phyloP scores from a whole-genome alignment of 148 eudicot species.

The Camellia granthamiana region DNA sequence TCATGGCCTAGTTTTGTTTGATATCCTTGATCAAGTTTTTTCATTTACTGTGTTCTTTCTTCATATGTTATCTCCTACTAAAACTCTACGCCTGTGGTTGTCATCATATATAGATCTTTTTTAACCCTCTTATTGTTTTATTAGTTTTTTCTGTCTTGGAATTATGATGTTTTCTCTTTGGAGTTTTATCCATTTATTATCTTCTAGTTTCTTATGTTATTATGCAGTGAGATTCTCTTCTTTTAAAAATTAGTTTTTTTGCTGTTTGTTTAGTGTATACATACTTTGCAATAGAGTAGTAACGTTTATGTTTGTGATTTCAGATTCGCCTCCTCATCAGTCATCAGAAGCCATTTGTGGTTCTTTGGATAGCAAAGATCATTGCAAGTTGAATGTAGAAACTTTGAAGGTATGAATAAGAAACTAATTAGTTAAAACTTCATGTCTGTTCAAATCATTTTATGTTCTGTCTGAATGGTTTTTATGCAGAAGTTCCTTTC shows the following conservation, averaged over 20 bases:
- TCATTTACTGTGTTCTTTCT: not conserved
- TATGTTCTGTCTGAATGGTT: not conserved
- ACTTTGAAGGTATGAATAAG: conserved; percentile 34
- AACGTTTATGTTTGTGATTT: not conserved
- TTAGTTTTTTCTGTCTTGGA: not conserved
- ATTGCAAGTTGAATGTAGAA: conserved; percentile 22
- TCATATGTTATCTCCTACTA: not conserved
- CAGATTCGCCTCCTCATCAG: conserved; percentile 29
- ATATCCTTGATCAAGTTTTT: not conserved
- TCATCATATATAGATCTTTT: not conserved
- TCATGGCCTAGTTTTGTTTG: conserved; percentile 11
- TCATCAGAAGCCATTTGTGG: conserved; percentile 30
- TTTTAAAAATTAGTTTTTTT: not conserved
- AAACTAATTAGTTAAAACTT: not conserved
- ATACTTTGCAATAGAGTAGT: not conserved
- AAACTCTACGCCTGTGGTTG: not conserved
- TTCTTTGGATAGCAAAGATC: conserved; percentile 20
- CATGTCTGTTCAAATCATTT: not conserved
- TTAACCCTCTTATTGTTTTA: not conserved
- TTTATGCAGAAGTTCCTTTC: not conserved
- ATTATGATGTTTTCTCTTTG: not conserved
- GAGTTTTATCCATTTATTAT: not conserved
- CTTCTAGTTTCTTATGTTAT: not conserved
- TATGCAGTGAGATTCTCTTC: not conserved
- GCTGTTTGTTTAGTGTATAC: not conserved